A percentile compares a stretch with the other conserved stretches of the same genome.
These are phyloP conservation scores for Fusarium sp. DNA, from an alignment of 2,329 filamentous ascomycete genomes.

Conservation along the genomic window DNA sequence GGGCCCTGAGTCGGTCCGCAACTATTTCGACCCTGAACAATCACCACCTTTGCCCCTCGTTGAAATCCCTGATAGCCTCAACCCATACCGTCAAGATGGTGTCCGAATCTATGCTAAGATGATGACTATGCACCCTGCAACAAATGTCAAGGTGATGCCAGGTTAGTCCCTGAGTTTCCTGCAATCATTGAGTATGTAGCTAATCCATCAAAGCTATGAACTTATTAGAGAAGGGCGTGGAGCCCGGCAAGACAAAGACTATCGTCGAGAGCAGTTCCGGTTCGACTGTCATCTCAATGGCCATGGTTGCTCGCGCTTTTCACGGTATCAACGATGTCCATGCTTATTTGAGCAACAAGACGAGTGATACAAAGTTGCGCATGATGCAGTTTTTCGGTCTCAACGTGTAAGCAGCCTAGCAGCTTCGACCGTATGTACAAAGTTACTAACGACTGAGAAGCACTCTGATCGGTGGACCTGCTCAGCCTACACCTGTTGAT, in stretches of 20 bases:
- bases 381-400: conserved; percentile 52
- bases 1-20: conserved; percentile 64
- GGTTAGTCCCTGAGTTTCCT: conserved; percentile 49
- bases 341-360: conserved; percentile 64
- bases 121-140: conserved; percentile 70
- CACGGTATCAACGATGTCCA: conserved; percentile 55
- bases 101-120: conserved; percentile 74
- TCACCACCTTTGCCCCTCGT: conserved; percentile 69
- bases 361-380: conserved; percentile 48
- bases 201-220: conserved; percentile 52
- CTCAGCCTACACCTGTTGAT: conserved; percentile 50
- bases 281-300: conserved; percentile 71
- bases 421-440: too few relatives aligned
- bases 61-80: conserved; percentile 67
- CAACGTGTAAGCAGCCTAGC: conserved; percentile 44
- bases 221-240: conserved; percentile 60
- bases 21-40: conserved; percentile 69
- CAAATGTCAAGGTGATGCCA: conserved; percentile 72
- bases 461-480: conserved; percentile 49
- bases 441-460: conserved; percentile 33
- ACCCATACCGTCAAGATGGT: conserved; percentile 66
- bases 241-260: conserved; percentile 59
- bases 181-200: neutral
- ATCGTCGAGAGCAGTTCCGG: conserved; percentile 72
- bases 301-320: conserved; percentile 50